Base-by-base conservation (phyloP, 441 rosid genomes). In the Erodium moschatum region DNA sequence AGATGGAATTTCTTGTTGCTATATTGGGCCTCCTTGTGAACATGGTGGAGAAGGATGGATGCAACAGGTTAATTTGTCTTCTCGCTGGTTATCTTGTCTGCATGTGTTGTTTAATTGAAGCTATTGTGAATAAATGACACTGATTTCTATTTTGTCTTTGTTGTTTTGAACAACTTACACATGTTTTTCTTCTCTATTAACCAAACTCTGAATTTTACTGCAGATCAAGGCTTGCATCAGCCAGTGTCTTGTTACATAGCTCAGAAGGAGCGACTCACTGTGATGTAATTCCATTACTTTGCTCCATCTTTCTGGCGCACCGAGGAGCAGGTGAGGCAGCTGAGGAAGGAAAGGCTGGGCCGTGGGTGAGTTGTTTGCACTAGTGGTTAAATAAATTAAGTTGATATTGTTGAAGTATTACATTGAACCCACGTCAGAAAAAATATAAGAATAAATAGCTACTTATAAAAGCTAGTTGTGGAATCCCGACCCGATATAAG, bases 1-100 rank as follows among this genome's bases (percentile, higher is more conserved):
- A 93, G 81, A 75, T 89, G 75, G 96, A 93, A 81, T 85, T 93
- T 78, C 97, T 89, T 69, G 97, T 93, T 79, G 96, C 96, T 62
- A 88, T 93, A 70, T 73, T 93, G 79, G 98, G 98, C 48, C 76
- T 93, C 71, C 88, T 93, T 27, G 97, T 93, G 75, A 93, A 93
- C 81, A 81, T 93, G 83, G 96, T 93, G 5, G 98, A 93, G 87
- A 93, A 91, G 83, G 89, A 91, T 69, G 97, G 85, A 66, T 64
- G 69, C 65, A 93, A 93, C 90, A 93, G 96, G 98, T 91, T 73
- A 78, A 35, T 69, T 46, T 31, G 13, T 18, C 64, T 70, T 71
- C 75, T 73, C 48, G 50, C 67, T 65, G 44, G 2, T 65, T 54
- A 16, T 13, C 65, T 56, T 16, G 27, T 33, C 52, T 15, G 21